Conservation (phyloP, 2,329 filamentous ascomycete genomes). For the Catunica adiposa region DNA sequence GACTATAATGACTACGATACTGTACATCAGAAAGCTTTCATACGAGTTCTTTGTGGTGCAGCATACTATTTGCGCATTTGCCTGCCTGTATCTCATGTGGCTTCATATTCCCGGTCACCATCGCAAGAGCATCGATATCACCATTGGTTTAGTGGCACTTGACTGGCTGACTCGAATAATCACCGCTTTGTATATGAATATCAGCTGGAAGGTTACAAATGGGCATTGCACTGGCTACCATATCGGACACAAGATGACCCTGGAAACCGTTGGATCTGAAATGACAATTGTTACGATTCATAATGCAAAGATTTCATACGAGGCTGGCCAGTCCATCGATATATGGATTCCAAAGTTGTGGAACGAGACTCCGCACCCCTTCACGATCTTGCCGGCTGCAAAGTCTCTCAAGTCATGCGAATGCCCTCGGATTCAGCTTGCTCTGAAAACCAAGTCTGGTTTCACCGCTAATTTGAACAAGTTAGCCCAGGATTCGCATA, state of each 20-base stretch:
- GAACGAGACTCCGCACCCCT: slow-evolving; percentile 39
- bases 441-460: slow-evolving; percentile 38
- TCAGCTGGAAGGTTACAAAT: slow-evolving; percentile 23
- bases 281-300: slow-evolving; percentile 42
- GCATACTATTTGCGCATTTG: slow-evolving; percentile 44
- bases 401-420: slow-evolving; percentile 33
- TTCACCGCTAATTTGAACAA: slow-evolving; percentile 39
- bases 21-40: slow-evolving; percentile 44
- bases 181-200: slow-evolving; percentile 36
- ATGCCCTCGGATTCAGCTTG: slow-evolving; percentile 43
- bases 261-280: slow-evolving; percentile 33
- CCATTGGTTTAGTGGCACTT: slow-evolving; percentile 43
- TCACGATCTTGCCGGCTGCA: slow-evolving; percentile 42
- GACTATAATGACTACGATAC: slow-evolving; percentile 46
- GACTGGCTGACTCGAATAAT: slow-evolving; percentile 39
- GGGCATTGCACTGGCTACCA: slow-evolving; percentile 27
- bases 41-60: slow-evolving; percentile 58
- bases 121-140: slow-evolving; percentile 47
- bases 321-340: slow-evolving; percentile 42
- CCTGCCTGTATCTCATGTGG: slow-evolving; percentile 49
- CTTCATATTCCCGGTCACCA: slow-evolving; percentile 44
- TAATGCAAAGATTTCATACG: slow-evolving; percentile 41
- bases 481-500: slow-evolving; percentile 26
- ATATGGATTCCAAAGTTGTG: slow-evolving; percentile 42
- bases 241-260: slow-evolving; percentile 35